These are phyloP conservation scores for Aspergillus sp. DNA, from an alignment of 2,329 filamentous ascomycete species.

Conservation along the genomic window DNA sequence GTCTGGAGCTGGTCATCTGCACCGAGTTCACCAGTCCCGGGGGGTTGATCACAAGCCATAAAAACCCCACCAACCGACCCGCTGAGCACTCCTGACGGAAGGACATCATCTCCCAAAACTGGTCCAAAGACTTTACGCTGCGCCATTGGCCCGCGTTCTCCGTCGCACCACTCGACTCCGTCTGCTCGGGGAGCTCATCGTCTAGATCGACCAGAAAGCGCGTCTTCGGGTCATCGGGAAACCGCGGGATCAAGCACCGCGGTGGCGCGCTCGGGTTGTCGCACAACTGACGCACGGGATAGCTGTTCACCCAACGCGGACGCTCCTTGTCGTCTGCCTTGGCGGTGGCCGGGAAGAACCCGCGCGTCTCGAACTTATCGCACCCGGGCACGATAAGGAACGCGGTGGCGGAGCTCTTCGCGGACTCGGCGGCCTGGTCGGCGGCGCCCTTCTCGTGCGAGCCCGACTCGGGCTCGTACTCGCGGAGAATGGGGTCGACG, in stretches of 20 bases:
- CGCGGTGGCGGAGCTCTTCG: conserved; percentile 56
- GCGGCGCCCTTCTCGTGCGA: conserved; percentile 29
- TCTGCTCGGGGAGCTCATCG: conserved; percentile 62
- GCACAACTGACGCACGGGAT: conserved; percentile 71
- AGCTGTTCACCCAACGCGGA: conserved; percentile 57
- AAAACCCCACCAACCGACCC: conserved; percentile 85
- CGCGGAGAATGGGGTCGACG: conserved; percentile 70
- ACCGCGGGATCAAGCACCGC: conserved; percentile 81
- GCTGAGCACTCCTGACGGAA: conserved; percentile 94
- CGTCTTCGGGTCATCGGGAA: conserved; percentile 93
- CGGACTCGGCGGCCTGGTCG: conserved; percentile 28
- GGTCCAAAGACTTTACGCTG: conserved; percentile 77
- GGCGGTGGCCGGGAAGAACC: conserved; percentile 65
- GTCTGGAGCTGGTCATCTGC: conserved; percentile 28
- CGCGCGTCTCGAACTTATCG: conserved; percentile 75
- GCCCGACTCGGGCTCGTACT: conserved; percentile 41
- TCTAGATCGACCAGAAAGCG: conserved; percentile 87
- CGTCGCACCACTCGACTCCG: conserved; percentile 27
- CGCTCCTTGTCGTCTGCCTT: conserved; percentile 38
- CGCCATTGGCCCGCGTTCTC: conserved; percentile 71
- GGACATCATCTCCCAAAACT: conserved; percentile 99
- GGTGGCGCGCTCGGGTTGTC: conserved; percentile 68
- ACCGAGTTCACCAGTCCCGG: conserved; percentile 44
- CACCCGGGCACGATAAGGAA: conserved; percentile 87
- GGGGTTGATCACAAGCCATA: conserved; percentile 84